These are phyloP conservation scores for Ophiostoma ulmi DNA, from an alignment of 2,329 filamentous ascomycete species.

Conservation along the genomic window DNA sequence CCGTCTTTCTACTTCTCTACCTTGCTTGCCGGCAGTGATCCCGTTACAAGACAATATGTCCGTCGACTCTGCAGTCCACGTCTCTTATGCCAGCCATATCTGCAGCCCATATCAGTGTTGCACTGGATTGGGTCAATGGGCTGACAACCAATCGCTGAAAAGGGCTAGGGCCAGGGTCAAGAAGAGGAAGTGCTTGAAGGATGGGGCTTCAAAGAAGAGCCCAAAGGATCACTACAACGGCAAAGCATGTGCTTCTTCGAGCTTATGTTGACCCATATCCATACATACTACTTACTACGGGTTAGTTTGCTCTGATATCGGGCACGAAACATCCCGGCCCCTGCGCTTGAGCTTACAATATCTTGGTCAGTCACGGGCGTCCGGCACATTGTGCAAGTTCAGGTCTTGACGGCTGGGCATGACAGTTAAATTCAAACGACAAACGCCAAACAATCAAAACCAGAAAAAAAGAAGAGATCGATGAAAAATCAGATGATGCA, in stretches of 20 bases:
- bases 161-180: slow-evolving; percentile 1
- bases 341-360: neutral
- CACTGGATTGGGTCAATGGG: neutral
- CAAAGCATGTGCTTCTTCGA: slow-evolving; percentile 1
- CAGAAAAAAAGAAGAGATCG: neutral
- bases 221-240: slow-evolving; percentile 1
- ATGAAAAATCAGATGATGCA: neutral
- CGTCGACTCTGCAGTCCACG: slow-evolving; percentile 1
- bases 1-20: neutral
- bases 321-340: neutral
- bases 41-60: neutral
- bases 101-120: neutral
- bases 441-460: neutral
- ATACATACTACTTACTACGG: neutral
- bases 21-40: neutral
- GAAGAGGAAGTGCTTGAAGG: neutral
- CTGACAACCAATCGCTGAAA: neutral
- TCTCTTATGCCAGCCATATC: neutral
- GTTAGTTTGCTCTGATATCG: neutral
- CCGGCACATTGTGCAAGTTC: neutral
- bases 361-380: neutral
- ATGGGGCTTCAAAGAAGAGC: neutral
- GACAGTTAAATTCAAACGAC: neutral
- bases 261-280: neutral
- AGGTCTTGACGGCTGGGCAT: neutral